Conservation (phyloP, 2,329 filamentous ascomycete species). For the Akanthomyces lecanii region DNA sequence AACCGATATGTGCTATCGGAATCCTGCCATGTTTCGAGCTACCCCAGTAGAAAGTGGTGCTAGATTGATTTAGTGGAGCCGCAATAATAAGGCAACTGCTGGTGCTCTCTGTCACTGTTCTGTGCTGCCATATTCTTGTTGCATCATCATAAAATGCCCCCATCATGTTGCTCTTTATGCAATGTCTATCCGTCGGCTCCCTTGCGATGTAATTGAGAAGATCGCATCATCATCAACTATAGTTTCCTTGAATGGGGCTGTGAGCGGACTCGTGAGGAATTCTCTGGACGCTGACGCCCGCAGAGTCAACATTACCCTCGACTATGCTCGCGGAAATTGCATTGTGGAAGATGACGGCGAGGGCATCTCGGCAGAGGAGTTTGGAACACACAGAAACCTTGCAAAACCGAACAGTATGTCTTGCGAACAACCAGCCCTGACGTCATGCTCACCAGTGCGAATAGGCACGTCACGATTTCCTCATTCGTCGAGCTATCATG, state of each 20-base stretch:
- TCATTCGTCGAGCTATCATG: constrained; percentile 47
- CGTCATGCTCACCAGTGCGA: constrained; percentile 30
- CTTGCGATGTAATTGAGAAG: constrained; percentile 66
- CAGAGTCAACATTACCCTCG: constrained; percentile 65
- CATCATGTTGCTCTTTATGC: constrained; percentile 18
- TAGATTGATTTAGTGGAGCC: constrained; percentile 9
- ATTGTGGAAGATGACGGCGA: constrained; percentile 77
- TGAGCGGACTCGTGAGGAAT: constrained; percentile 74
- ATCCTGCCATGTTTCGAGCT: constrained; percentile 12
- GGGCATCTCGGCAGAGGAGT: constrained; percentile 73
- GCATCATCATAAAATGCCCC: background rate
- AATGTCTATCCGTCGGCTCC: constrained; percentile 66
- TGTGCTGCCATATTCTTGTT: background rate
- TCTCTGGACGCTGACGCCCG: constrained; percentile 74
- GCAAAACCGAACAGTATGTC: constrained; percentile 67
- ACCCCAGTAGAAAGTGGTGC: constrained; percentile 14
- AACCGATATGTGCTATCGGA: background rate
- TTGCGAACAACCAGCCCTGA: background rate
- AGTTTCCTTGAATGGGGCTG: constrained; percentile 66
- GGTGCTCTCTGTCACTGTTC: background rate
- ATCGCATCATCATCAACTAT: constrained; percentile 83
- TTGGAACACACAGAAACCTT: constrained; percentile 64
- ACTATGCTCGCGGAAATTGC: constrained; percentile 73
- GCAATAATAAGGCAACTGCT: background rate
- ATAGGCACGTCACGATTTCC: constrained; percentile 68